Base-by-base conservation (phyloP, 176 grass and related monocot species). In the Dactylis glomerata region DNA sequence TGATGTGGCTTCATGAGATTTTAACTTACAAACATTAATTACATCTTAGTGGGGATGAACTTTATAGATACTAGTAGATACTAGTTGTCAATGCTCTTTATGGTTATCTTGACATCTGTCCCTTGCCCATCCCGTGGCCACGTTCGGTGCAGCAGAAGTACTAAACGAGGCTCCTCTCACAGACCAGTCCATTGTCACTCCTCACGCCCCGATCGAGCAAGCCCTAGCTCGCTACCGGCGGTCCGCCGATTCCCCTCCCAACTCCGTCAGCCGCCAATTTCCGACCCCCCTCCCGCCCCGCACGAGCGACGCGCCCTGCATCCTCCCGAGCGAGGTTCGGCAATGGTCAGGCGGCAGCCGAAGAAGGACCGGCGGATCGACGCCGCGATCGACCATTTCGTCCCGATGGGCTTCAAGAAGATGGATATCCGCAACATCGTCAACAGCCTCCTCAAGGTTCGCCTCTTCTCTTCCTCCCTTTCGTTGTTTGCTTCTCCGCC, bases 351-450 rank as follows among this genome's bases (percentile, higher is more conserved):
- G 17, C 42, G 42, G 5, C 34, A 34, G 55, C 19, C 10, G 41
- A 50, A 5, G 59, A 32, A 28, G 28, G 19, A 16, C 4, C 20
- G 13, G 3, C 78, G 78, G 44, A 67, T 81, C 6, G 78, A 81
- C 61, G 78, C 78, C 5, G 61, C 78, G 19, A 67, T 68, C 78
- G 61, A 50, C 30, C 62, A 51, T 22, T 81, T 81, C 78, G n/a
- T 13, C 44, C 30, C 4, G 0, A 81, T 81, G 78, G 78, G 78
- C 8, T 68, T 68, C 62, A 19, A 28, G 44, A 36, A 1, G 19
- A 8, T 31, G 44, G 62, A 81, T n/a, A 3, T 68, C 62, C 20
- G 44, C 3, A 0, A 22, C 30, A 32, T 68, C 62, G 4, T 81
- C 42, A 81, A 80, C 1, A n/a, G n/a, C 13, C 78, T 80, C 59